Conservation (phyloP, 2,329 filamentous ascomycete genomes). For the Beauveria brongniartii region DNA sequence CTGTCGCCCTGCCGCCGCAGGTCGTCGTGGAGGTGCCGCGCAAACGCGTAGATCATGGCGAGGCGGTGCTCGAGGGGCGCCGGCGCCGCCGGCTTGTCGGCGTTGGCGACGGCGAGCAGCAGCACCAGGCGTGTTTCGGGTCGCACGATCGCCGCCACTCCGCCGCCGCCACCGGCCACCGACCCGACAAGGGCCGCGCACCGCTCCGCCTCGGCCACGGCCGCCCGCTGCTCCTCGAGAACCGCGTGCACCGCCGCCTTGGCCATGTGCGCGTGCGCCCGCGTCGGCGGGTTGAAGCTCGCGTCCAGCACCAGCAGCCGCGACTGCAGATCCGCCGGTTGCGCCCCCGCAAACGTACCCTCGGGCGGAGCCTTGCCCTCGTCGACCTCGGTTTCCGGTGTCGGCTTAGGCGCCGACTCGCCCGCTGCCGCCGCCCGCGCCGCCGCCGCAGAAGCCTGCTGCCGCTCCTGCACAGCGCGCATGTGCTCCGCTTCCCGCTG, state of each 20-base stretch:
- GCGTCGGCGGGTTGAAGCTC: slow-evolving; percentile 61
- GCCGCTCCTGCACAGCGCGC: not conserved
- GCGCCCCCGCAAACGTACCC: slow-evolving; percentile 14
- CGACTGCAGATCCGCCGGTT: not conserved
- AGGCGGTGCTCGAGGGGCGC: slow-evolving; percentile 60
- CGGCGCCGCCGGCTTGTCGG: slow-evolving; percentile 58
- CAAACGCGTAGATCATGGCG: slow-evolving; percentile 64
- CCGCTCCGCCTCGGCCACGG: not conserved
- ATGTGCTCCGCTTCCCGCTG: not conserved
- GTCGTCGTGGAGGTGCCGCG: slow-evolving; percentile 40
- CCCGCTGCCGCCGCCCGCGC: not conserved
- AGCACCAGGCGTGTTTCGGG: slow-evolving; percentile 41
- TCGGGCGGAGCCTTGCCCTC: slow-evolving; percentile 14
- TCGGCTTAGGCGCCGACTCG: not conserved
- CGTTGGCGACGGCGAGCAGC: slow-evolving; percentile 55
- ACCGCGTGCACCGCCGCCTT: slow-evolving; percentile 32
- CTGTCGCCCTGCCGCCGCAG: slow-evolving; percentile 8
- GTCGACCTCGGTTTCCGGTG: not conserved
- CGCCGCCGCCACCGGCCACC: slow-evolving; percentile 8
- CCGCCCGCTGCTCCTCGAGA: slow-evolving; percentile 8
- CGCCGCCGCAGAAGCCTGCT: not conserved
- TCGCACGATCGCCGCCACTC: slow-evolving; percentile 6
- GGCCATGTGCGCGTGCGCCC: slow-evolving; percentile 52
- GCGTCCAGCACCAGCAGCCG: slow-evolving; percentile 54
- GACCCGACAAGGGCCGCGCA: not conserved